Conservation (phyloP, 2,329 filamentous ascomycete genomes). For the Sphaerulina populicola region DNA sequence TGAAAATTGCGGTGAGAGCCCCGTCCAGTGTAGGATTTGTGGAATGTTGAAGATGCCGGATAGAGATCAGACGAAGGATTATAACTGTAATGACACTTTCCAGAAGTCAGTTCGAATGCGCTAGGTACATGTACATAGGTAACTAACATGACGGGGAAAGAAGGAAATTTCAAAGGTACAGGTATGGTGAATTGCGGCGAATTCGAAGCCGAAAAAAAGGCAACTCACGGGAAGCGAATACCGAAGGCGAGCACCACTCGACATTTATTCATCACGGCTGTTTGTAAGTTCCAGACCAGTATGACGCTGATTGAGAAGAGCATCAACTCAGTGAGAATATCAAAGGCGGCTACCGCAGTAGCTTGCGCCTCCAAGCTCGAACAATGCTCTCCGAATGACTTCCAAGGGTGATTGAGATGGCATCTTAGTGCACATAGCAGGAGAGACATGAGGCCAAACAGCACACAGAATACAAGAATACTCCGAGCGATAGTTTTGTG, state of each 20-base stretch:
- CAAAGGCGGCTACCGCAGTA: constrained; percentile 35
- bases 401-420: constrained; percentile 34
- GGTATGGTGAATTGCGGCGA: not conserved
- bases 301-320: constrained; percentile 35
- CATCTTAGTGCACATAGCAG: constrained; percentile 39
- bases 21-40: constrained; percentile 35
- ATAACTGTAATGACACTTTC: constrained; percentile 37
- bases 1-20: constrained; percentile 32
- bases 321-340: constrained; percentile 35
- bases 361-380: constrained; percentile 28
- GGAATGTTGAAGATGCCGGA: constrained; percentile 29
- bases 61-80: constrained; percentile 35
- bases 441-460: constrained; percentile 36
- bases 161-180: too few relatives aligned
- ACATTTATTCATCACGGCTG: constrained; percentile 34
- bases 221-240: constrained; percentile 36
- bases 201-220: too few relatives aligned
- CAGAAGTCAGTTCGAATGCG: not conserved
- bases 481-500: constrained; percentile 35
- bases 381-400: constrained; percentile 20
- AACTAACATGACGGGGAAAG: not conserved
- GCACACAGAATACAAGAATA: constrained; percentile 33
- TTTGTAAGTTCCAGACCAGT: constrained; percentile 36
- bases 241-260: constrained; percentile 37
- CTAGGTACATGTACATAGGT: too few relatives aligned